Conservation (phyloP, 495 filamentous ascomycete species). For the Durotheca rogersii region DNA sequence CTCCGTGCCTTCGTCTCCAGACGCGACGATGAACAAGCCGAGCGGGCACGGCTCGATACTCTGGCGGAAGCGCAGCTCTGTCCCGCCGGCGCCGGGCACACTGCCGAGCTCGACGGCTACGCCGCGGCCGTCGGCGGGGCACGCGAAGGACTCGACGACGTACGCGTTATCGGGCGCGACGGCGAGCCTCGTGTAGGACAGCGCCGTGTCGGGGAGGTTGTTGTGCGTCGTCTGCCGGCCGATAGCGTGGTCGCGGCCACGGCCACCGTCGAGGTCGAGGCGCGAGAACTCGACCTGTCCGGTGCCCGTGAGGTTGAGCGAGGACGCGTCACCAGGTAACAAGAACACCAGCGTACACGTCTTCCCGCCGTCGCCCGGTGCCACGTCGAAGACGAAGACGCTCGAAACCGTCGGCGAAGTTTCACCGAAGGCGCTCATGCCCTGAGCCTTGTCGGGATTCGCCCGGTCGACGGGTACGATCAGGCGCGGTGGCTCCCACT, state of each 20-base stretch:
- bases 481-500: slow-evolving; percentile 64
- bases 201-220: slow-evolving; percentile 47
- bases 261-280: slow-evolving; percentile 39
- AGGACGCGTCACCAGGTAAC: slow-evolving; percentile 57
- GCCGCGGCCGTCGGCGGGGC: slow-evolving; percentile 53
- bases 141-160: slow-evolving; percentile 55
- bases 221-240: slow-evolving; percentile 52
- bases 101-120: slow-evolving; percentile 55
- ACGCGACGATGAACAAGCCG: slow-evolving; percentile 60
- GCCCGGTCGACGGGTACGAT: slow-evolving; percentile 64
- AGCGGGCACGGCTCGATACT: slow-evolving; percentile 64
- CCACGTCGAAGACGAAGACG: slow-evolving; percentile 72
- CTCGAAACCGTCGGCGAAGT: slow-evolving; percentile 57
- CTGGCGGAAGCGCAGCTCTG: slow-evolving; percentile 63
- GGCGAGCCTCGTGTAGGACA: slow-evolving; percentile 50
- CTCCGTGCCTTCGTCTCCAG: slow-evolving; percentile 1
- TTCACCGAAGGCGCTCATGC: slow-evolving; percentile 56
- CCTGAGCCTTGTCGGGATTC: slow-evolving; percentile 51
- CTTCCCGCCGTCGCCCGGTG: slow-evolving; percentile 50
- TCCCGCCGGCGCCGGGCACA: slow-evolving; percentile 42
- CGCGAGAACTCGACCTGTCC: slow-evolving; percentile 57
- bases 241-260: slow-evolving; percentile 40
- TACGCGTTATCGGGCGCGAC: slow-evolving; percentile 59
- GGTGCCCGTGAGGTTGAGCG: slow-evolving; percentile 57
- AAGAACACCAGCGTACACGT: slow-evolving; percentile 68